Conservation (phyloP, 2,329 filamentous ascomycete genomes). For the Sphaceloma murrayae region DNA sequence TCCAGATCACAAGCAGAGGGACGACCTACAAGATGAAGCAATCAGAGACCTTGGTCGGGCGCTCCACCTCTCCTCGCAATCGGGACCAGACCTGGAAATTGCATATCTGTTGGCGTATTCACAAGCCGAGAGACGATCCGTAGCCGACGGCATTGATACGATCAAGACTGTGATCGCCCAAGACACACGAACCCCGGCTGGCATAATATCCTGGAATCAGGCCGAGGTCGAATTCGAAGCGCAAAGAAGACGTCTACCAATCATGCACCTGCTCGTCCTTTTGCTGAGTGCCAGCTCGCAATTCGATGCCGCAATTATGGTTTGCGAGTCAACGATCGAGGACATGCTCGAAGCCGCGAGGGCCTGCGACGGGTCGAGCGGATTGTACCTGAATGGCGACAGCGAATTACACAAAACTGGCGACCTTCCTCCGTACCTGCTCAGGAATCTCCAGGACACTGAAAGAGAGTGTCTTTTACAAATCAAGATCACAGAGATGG, state of each 20-base stretch:
- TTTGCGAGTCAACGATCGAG: constrained; percentile 85
- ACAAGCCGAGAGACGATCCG: constrained; percentile 77
- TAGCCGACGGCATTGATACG: constrained; percentile 60
- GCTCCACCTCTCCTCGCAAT: constrained; percentile 34
- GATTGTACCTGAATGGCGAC: constrained; percentile 32
- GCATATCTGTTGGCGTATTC: constrained; percentile 74
- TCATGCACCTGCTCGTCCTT: constrained; percentile 87
- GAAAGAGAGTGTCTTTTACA: constrained; percentile 87
- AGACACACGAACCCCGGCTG: neutral
- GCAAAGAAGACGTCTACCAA: constrained; percentile 58
- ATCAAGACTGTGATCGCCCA: constrained; percentile 6
- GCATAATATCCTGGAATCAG: neutral
- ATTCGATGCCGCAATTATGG: constrained; percentile 65
- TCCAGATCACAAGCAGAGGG: constrained; percentile 60
- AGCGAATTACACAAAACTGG: neutral
- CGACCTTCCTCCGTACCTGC: constrained; percentile 30
- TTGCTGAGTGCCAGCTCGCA: constrained; percentile 80
- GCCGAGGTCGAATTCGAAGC: constrained; percentile 26
- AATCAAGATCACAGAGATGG: constrained; percentile 88
- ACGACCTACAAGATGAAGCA: constrained; percentile 67
- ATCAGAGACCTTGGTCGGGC: constrained; percentile 60
- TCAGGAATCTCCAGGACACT: constrained; percentile 71
- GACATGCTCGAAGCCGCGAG: constrained; percentile 54
- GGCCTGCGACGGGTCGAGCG: constrained; percentile 2
- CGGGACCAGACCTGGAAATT: constrained; percentile 55